phyloP scores from a whole-genome alignment of 2,329 filamentous ascomycete species.

The Calonectria leucothoes region DNA sequence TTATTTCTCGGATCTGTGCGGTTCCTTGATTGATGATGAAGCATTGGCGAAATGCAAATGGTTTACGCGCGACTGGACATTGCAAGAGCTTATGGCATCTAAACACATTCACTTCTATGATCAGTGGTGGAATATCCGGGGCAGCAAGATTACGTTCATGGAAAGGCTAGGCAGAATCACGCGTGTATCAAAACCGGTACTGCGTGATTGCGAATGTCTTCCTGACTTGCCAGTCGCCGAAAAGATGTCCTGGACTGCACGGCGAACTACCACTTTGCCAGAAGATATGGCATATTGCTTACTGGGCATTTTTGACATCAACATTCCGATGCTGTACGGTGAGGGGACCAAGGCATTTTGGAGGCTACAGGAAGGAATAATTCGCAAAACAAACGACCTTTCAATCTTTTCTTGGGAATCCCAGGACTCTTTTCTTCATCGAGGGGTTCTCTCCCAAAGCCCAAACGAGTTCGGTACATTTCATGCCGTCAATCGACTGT shows the following conservation, averaged over 20 bases:
- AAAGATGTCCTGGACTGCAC: conserved; percentile 18
- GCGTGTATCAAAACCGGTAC: background rate
- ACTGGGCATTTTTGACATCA: conserved; percentile 17
- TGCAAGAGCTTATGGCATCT: conserved; percentile 17
- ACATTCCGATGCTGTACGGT: conserved; percentile 19
- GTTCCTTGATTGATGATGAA: background rate
- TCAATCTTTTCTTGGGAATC: background rate
- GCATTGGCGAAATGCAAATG: background rate
- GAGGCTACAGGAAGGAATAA: conserved; percentile 16
- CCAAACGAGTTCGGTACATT: background rate
- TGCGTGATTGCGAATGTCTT: background rate
- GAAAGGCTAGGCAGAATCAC: background rate
- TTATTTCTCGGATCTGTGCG: background rate
- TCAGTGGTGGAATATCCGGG: background rate
- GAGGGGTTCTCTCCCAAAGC: background rate
- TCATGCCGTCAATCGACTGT: background rate
- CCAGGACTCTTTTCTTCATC: background rate
- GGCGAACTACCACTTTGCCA: background rate
- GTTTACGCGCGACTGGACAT: conserved; percentile 16
- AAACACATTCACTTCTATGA: conserved; percentile 4
- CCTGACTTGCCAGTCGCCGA: background rate
- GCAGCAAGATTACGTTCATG: background rate
- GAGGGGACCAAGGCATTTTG: conserved; percentile 13
- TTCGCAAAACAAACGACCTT: background rate
- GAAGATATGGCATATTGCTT: conserved; percentile 21